Percentiles rank a stretch among this genome's conserved stretches.
phyloP scores from a whole-genome alignment of 2,329 filamentous ascomycete species.

The Colletotrichum sp. region DNA sequence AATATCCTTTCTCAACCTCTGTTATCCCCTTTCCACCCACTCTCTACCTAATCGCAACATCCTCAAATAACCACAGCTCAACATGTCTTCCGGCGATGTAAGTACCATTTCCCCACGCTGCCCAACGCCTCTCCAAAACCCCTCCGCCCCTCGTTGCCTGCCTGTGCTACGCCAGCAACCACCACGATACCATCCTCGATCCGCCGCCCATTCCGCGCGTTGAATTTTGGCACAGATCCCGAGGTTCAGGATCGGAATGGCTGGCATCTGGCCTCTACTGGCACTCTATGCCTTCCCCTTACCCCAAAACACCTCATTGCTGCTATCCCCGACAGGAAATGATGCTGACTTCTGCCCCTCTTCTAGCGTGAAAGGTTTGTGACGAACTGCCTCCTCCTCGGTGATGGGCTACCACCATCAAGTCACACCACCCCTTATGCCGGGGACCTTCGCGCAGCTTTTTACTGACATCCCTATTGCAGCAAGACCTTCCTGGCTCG shows the following conservation, averaged over 20 bases:
- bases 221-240: background rate
- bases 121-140: slow-evolving; percentile 19
- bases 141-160: slow-evolving; percentile 16
- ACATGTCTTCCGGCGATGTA: slow-evolving; percentile 25
- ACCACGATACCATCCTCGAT: background rate
- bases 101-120: slow-evolving; percentile 18
- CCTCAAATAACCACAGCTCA: slow-evolving; percentile 14
- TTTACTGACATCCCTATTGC: slow-evolving; percentile 27
- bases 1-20: background rate
- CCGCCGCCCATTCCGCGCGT: background rate
- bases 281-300: background rate
- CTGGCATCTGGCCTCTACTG: background rate
- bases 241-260: background rate
- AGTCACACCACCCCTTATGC: slow-evolving; percentile 4
- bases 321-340: background rate
- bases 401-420: slow-evolving; percentile 7
- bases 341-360: slow-evolving; percentile 40
- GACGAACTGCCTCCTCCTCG: slow-evolving; percentile 1
- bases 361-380: slow-evolving; percentile 72
- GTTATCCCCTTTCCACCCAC: background rate
- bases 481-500: slow-evolving; percentile 99
- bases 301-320: slow-evolving; percentile 3
- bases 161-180: background rate
- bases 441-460: background rate
- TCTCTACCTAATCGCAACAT: slow-evolving; percentile 7